phyloP scores from a whole-genome alignment of 306 rosid genomes.

The Boehmeria nivea region DNA sequence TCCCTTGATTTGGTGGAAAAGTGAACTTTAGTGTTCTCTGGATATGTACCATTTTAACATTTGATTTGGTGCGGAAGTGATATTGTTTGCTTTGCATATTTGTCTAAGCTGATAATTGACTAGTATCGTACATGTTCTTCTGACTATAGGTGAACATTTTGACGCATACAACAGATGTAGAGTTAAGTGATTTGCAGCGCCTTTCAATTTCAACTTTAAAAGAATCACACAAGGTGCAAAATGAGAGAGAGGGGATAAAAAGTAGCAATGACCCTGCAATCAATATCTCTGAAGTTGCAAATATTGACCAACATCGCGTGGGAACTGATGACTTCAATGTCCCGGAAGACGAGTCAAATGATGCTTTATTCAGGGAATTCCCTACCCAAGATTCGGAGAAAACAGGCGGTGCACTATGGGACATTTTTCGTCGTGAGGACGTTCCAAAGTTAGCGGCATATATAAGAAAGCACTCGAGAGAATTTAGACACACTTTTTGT shows the following conservation, averaged over 20 bases:
- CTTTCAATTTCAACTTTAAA: conserved; percentile 45
- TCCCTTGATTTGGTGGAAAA: no score
- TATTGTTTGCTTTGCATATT: no score
- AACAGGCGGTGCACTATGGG: conserved; percentile 71
- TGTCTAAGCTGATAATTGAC: background rate
- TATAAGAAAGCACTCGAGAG: conserved; percentile 53
- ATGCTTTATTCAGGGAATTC: conserved; percentile 10
- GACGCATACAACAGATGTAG: conserved; percentile 66
- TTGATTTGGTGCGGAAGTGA: no score
- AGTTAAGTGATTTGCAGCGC: conserved; percentile 32
- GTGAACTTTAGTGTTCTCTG: no score
- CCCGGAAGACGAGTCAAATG: conserved; percentile 17
- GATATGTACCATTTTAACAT: no score
- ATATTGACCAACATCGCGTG: background rate
- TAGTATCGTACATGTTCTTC: conserved; percentile 8
- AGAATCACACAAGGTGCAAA: conserved; percentile 59
- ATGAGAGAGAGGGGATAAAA: conserved; percentile 40
- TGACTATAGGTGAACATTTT: conserved; percentile 68
- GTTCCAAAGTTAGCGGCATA: conserved; percentile 55
- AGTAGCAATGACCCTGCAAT: background rate
- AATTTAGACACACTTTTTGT: conserved; percentile 73
- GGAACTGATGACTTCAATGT: background rate
- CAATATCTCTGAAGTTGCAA: conserved; percentile 19
- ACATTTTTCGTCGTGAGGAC: conserved; percentile 79
- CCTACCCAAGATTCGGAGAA: conserved; percentile 20